Evolutionary conservation across 176 grass and related monocot species (phyloP), one percentile per base, ranked within the genome.

Genomic region (Olyra latifolia): DNA sequence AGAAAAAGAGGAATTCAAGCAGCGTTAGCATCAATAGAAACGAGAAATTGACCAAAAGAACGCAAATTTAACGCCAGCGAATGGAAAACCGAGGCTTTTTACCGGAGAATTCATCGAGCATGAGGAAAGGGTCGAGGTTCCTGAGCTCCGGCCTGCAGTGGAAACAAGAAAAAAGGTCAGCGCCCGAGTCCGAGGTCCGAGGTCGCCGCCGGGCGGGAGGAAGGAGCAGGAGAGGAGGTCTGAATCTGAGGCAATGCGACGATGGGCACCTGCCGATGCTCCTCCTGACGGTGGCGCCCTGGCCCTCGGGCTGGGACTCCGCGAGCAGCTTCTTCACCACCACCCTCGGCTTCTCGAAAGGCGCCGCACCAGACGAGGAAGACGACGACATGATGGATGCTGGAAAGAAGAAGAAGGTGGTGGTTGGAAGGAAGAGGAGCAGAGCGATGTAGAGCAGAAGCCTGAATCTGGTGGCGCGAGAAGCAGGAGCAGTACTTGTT

Each of bases 101-200:
- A 35, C 32, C 32, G 32, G 32, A 35, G 88, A 95, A 95, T 66
- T 89, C 87, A 75, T 95, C 90, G 55, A 95, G 82, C 76, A 95
- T 48, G 56, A 95, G 93, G 73, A 92, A 95, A 3, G 90, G 91
- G 69, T 97, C 94, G 55, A 97, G 77, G 67, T 71, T 94, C 44
- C 82, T 79, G 54, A 97, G 75, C 53, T 91, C 91, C 11, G 56
- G 78, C 87, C 94, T 97, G 89, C 29, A 56, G n/a, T 8, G 1
- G 38, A 0, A 66, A 5, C 24, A 17, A 41, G 29, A 20, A 58
- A 0, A 7, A 2, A 78, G 24, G 72, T 82, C 45, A 87, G 47
- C 8, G 7, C 32, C 32, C 5, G 32, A 35, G 32, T n/a, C n/a
- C n/a, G n/a, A n/a, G 5, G 32, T 4, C 0, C 32, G 32, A 35